Base-by-base conservation (phyloP, 441 rosid genomes). In the Eutrema salsugineum region DNA sequence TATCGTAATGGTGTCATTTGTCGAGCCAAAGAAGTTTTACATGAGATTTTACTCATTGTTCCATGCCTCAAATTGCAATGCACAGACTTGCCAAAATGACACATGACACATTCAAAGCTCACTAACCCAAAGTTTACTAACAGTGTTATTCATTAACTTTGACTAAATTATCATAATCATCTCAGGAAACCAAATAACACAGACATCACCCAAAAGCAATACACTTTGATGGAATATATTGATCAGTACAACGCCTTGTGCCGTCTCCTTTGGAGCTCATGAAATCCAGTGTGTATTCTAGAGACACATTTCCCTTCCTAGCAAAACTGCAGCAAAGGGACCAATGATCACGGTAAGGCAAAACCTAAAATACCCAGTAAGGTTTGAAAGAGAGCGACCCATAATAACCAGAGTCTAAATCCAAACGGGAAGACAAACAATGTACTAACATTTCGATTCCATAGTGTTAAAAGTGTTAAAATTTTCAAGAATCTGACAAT, bases 251-350 rank as follows among this genome's bases (percentile, higher is more conserved):
- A 51, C 46, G 14, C 14, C 40, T 38, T 10, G 11, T 40, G 16
- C 6, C 5, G 11, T 35, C 42, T 54, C 49, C 14, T 47, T 32
- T 11, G 56, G 0, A 32, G 9, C 19, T 47, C 7, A 16, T 62
- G 53, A 62, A 62, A 62, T 27, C 11, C 38, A 43, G 27, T 28
- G 27, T 28, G 19, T 16, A 44, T 16, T 30, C 40, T 5, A 63
- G 10, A 40, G 47, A 53, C 63, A 53, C 49, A 33, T 44, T 8
- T 38, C 42, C 36, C 24, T 64, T 63, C 58, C 35, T 47, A 46
- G 14, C 32, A 55, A 44, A 72, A 17, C 50, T 72, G 77, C 77
- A 64, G 32, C 14, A 64, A 55, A 43, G 36, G 9, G 9, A 24
- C 6, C 35, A n/a, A 10, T 5, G 5, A 3, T 33, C 11, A 51